Base-by-base conservation (phyloP, 768 basidiomycete species). In the Amanita phalloides region DNA sequence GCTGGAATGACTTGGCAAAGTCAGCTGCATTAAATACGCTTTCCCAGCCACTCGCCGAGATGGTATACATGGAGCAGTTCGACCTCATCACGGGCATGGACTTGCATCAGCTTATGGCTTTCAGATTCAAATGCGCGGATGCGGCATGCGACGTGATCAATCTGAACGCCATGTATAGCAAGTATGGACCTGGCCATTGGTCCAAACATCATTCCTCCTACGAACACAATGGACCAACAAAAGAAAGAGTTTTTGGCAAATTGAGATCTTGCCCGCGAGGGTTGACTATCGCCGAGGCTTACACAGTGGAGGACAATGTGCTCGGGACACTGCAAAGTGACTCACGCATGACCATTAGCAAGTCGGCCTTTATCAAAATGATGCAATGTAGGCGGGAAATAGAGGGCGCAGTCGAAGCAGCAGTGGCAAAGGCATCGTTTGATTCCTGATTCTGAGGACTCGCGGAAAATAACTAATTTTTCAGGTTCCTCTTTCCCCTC, bases 11-110 rank as follows among this genome's bases (percentile, higher is more conserved):
- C 2, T 13, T 46, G 8, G 45, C 39, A 39, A 46, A 42, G 26
- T 14, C 37, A n/a, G 51, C 51, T 8, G 44, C 51, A 17, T 9
- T 37, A 13, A 46, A 53, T n/a, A 53, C 45, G 11, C 45, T 53
- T 25, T 45, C 5, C 2, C 21, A 14, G 9, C 52, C 52, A 38
- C 39, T 47, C 3, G 3, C 11, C 5, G 25, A 39, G 13, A 37
- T 46, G 32, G 14, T 9, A 6, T 33, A 39, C 6, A 28, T 35
- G 10, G 10, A 46, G 5, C 44, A 52, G 25, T 36, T 52, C 2
- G 33, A 46, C 7, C 44, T 47, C 10, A 47, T 53, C 4, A 47
- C 44, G 3, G 45, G 36, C 2, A 25, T 30, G 8, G 38, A 46
- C 17, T 37, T 47, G 14, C 32, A 38, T n/a, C 43, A 10, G 25